Evolutionary conservation across 1,284 basidiomycete species (phyloP).

Genomic region (Ganoderma resinaceum): DNA sequence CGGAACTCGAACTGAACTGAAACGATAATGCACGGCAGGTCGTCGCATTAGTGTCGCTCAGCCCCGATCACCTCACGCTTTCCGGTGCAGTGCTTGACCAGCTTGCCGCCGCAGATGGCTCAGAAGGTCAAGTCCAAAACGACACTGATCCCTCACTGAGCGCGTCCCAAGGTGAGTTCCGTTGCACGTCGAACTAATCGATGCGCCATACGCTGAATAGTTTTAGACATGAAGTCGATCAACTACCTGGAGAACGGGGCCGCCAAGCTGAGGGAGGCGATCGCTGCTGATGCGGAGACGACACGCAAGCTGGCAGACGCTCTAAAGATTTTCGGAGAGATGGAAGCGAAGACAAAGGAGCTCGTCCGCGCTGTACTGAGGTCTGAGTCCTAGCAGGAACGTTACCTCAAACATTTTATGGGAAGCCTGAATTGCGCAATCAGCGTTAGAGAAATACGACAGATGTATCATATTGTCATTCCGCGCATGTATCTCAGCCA

Average conservation of each 20-base stretch:
- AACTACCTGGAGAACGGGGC: slow-evolving; percentile 48
- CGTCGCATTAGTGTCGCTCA: slow-evolving; percentile 49
- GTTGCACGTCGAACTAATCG: not conserved
- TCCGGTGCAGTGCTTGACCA: slow-evolving; percentile 52
- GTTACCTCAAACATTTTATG: not conserved
- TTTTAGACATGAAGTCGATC: slow-evolving; percentile 23
- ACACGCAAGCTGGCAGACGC: slow-evolving; percentile 53
- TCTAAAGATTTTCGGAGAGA: slow-evolving; percentile 50
- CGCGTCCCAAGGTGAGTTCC: not conserved
- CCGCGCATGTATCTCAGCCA: not conserved
- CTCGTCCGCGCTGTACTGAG: slow-evolving; percentile 36
- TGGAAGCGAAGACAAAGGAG: slow-evolving; percentile 49
- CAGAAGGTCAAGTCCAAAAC: not conserved
- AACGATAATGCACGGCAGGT: slow-evolving; percentile 39
- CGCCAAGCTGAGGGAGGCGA: slow-evolving; percentile 42
- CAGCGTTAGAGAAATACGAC: not conserved
- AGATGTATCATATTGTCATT: not conserved
- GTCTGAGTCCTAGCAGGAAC: slow-evolving; percentile 9
- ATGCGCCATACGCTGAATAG: not conserved
- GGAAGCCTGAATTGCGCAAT: not conserved
- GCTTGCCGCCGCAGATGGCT: slow-evolving; percentile 39
- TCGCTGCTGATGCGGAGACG: slow-evolving; percentile 46
- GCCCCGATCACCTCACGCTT: slow-evolving; percentile 55
- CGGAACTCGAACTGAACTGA: not conserved
- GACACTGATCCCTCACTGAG: not conserved